These are phyloP conservation scores for Oryza brachyantha DNA, from an alignment of 176 grass and related monocot species.

Conservation along the genomic window DNA sequence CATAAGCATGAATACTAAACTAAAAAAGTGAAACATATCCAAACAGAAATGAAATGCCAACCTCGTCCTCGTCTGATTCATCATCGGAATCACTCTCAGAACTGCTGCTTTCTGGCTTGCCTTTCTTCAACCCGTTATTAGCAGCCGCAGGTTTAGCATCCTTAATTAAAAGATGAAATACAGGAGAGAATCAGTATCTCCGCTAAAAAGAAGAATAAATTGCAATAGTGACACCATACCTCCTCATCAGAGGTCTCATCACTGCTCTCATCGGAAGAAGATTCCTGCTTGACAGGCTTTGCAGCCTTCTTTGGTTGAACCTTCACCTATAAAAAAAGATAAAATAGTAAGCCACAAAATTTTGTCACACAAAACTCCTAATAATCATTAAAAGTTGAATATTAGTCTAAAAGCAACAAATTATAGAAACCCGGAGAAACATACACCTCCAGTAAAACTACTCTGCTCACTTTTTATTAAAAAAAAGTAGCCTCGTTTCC, in stretches of 20 bases:
- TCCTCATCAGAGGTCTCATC: constrained; percentile 70
- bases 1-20: not conserved
- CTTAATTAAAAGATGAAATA: constrained; percentile 21
- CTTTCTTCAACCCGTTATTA: constrained; percentile 50
- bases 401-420: not conserved
- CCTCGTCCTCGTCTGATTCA: constrained; percentile 50
- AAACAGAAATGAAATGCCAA: not conserved
- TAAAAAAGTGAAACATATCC: not conserved
- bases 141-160: constrained; percentile 32
- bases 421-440: not conserved
- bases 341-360: not conserved
- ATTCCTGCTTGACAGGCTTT: constrained; percentile 44
- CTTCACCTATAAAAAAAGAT: constrained; percentile 43
- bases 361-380: not conserved
- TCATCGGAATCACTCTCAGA: constrained; percentile 41
- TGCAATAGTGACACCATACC: constrained; percentile 10
- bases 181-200: not conserved
- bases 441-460: not conserved
- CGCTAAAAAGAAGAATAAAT: not conserved
- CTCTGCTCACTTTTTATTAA: not conserved
- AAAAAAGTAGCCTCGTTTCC: not conserved
- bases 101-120: constrained; percentile 43
- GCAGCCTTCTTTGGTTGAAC: constrained; percentile 47
- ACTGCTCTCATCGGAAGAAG: constrained; percentile 50
- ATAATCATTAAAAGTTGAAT: not conserved